Conservation (phyloP, 805 yeast genomes). For the Kazachstania taianensis region DNA sequence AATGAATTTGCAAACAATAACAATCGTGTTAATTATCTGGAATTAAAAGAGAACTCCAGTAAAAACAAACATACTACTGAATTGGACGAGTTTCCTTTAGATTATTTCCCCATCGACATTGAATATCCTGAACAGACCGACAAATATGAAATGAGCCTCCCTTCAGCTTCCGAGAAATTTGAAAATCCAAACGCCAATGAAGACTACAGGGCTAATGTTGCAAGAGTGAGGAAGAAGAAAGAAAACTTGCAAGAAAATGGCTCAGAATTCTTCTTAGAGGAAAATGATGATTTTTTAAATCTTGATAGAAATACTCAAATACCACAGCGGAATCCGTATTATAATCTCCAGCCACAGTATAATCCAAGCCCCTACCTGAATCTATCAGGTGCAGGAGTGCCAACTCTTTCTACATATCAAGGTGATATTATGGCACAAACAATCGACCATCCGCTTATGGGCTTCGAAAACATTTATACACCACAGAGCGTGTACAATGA, state of each 20-base stretch:
- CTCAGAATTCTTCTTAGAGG: not conserved
- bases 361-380: slow-evolving; percentile 4
- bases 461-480: slow-evolving; percentile 8
- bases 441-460: slow-evolving; percentile 6
- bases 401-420: slow-evolving; percentile 1
- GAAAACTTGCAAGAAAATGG: not conserved
- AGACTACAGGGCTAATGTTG: not conserved
- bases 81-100: slow-evolving; percentile 58
- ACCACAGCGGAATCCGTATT: not conserved
- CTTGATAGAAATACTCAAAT: not conserved
- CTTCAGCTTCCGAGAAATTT: too few relatives aligned
- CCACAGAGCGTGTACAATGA: too few relatives aligned
- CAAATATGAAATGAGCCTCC: not conserved
- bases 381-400: not conserved
- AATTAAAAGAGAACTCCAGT: not conserved
- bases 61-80: not conserved
- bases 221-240: not conserved
- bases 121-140: slow-evolving; percentile 25
- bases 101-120: slow-evolving; percentile 44
- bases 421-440: slow-evolving; percentile 8
- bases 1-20: not conserved
- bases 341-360: slow-evolving; percentile 3
- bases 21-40: not conserved
- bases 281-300: not conserved
- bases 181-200: too few relatives aligned